A percentile compares a stretch with the other conserved stretches of the same genome.
Conservation (phyloP, 306 rosid species). For the Malus domestica region ASM211411v1 NC_041792.1:12558407-12558906, state of each 20-base stretch:
- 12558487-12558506: not conserved
- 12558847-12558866: constrained; percentile 35
- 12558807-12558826: constrained; percentile 29
- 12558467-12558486: not conserved
- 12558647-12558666: constrained; percentile 42
- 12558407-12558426: not conserved
- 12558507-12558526: not conserved
- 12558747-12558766: constrained; percentile 79
- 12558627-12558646: not conserved
- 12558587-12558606: not conserved
- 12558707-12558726: constrained; percentile 58
- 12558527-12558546: not conserved
- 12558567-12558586: not conserved
- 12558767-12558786: constrained; percentile 70
- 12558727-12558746: constrained; percentile 68
- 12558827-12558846: constrained; percentile 41
- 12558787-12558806: constrained; percentile 82
- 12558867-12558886: not conserved
- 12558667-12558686: constrained; percentile 95
- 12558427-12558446: not conserved
- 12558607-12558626: not conserved
- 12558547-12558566: not conserved
- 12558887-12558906: not conserved
- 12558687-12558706: constrained; percentile 91
- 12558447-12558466: not conserved